Evolutionary conservation across 768 basidiomycete species (phyloP), one percentile per base, ranked within the genome.

Genomic region (Mrakia hoshinonis): DNA sequence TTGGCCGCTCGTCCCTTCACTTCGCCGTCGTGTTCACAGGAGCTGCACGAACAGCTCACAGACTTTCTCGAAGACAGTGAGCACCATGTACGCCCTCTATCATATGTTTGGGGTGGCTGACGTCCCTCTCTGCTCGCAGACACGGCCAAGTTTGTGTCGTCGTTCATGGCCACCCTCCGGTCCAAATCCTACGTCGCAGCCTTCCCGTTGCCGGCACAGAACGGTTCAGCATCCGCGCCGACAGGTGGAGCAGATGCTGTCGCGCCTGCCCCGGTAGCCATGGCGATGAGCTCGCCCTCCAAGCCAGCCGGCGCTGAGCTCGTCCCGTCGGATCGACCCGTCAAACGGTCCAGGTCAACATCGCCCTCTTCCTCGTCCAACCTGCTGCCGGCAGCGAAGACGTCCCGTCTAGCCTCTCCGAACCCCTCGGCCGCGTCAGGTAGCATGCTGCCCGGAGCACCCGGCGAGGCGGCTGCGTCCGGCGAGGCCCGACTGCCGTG

Each of bases 1-100:
- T 62, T 18, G 12, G 7, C 20, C 26, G 15, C 34, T 38, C 60
- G 34, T 67, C 34, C 20, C 65, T 51, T 36, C 47, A n/a, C 38
- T 51, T 55, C 18, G 18, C 31, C 5, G 68, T 76, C 76, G 65
- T 2, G 46, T 20, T 66, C 43, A 18, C 38, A 68, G 62, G 70
- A 71, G 38, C 82, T 96, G 68, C 78, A 82, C 1, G 76, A 84
- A 0, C 91, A 96, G 77, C 83, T 97, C 67, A 89, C 89, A 67
- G 94, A 96, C 79, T 98, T 98, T 79, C 84, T 98, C 31, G 93
- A 95, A 81, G 88, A 89, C 81, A 89, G 93, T 90, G 72, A 72
- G 83, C n/a, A n/a, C n/a, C n/a, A n/a, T 73, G 12, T 55, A 39
- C 48, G 34, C 29, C 13, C 54, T 38, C 58, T 26, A 38, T 47